phyloP scores from a whole-genome alignment of 768 basidiomycete species.

The Calocera viscosa region DNA sequence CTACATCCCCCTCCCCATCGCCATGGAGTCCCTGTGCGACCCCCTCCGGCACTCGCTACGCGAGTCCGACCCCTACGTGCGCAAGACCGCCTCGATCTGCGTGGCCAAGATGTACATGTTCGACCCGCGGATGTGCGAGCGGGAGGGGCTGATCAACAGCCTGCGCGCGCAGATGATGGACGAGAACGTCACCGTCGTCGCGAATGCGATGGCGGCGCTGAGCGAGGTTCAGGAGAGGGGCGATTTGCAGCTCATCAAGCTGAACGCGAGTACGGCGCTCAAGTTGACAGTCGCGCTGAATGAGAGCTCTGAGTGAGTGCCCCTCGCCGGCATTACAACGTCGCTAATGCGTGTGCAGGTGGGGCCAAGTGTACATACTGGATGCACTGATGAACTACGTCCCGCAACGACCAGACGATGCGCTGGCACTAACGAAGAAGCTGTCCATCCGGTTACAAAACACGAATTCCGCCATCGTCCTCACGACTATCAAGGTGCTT shows the following conservation, averaged over 20 bases:
- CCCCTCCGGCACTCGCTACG: conserved; percentile 85
- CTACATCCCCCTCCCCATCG: conserved; percentile 85
- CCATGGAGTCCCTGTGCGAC: conserved; percentile 74
- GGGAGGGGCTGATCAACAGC: conserved; percentile 79
- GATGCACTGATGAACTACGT: conserved; percentile 88
- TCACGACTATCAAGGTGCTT: conserved; percentile 93
- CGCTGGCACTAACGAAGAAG: conserved; percentile 90
- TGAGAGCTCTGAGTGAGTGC: conserved; percentile 91
- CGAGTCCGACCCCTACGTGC: conserved; percentile 92
- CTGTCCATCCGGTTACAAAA: conserved; percentile 89
- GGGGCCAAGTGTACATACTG: conserved; percentile 97
- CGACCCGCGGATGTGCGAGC: conserved; percentile 76
- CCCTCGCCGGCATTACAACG: background rate
- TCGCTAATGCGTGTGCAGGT: conserved; percentile 39
- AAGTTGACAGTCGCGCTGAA: conserved; percentile 81
- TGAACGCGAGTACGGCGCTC: conserved; percentile 77
- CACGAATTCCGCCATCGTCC: conserved; percentile 97
- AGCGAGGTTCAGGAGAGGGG: conserved; percentile 95
- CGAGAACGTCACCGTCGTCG: conserved; percentile 88
- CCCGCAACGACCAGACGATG: conserved; percentile 77
- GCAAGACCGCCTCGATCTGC: conserved; percentile 96
- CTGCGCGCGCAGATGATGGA: conserved; percentile 88
- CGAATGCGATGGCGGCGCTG: conserved; percentile 91
- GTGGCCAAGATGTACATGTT: conserved; percentile 90
- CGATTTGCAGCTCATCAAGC: conserved; percentile 82